Percentiles rank a stretch among this genome's conserved stretches.
These are phyloP conservation scores for Misopates orontium DNA, from an alignment of 257 asterid species.

Conservation along the genomic window DNA sequence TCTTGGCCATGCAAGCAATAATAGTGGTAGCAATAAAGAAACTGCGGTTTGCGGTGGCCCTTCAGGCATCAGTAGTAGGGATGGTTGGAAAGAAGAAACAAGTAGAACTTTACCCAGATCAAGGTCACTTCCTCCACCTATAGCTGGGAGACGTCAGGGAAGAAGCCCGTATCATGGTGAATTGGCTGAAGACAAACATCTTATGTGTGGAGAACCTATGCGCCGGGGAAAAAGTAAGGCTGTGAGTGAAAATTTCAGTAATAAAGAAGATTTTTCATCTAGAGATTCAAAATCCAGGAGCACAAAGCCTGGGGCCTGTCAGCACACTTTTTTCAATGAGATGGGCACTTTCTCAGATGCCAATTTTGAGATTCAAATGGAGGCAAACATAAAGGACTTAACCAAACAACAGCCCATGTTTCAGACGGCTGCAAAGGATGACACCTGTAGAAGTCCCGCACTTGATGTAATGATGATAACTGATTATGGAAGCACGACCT, in stretches of 20 bases:
- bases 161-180: slow-evolving; percentile 32
- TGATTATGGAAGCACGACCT: slow-evolving; percentile 30
- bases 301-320: slow-evolving; percentile 37
- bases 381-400: slow-evolving; percentile 33
- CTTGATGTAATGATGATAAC: slow-evolving; percentile 29
- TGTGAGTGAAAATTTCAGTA: slow-evolving; percentile 34
- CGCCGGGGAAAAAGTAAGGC: slow-evolving; percentile 33
- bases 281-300: slow-evolving; percentile 42
- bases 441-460: slow-evolving; percentile 19
- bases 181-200: slow-evolving; percentile 23
- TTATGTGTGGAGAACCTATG: slow-evolving; percentile 27
- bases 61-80: slow-evolving; percentile 46
- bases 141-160: slow-evolving; percentile 37
- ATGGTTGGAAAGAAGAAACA: slow-evolving; percentile 48
- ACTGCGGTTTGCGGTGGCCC: slow-evolving; percentile 34
- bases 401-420: slow-evolving; percentile 31
- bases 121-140: slow-evolving; percentile 45
- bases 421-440: slow-evolving; percentile 31
- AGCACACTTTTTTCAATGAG: slow-evolving; percentile 26
- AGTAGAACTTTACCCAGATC: slow-evolving; percentile 39
- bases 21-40: slow-evolving; percentile 31
- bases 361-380: slow-evolving; percentile 37
- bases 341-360: slow-evolving; percentile 38
- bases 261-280: slow-evolving; percentile 28
- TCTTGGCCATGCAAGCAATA: slow-evolving; percentile 25